Conservation (phyloP, 2,329 filamentous ascomycete species). For the Penicillium vulpinum region DNA sequence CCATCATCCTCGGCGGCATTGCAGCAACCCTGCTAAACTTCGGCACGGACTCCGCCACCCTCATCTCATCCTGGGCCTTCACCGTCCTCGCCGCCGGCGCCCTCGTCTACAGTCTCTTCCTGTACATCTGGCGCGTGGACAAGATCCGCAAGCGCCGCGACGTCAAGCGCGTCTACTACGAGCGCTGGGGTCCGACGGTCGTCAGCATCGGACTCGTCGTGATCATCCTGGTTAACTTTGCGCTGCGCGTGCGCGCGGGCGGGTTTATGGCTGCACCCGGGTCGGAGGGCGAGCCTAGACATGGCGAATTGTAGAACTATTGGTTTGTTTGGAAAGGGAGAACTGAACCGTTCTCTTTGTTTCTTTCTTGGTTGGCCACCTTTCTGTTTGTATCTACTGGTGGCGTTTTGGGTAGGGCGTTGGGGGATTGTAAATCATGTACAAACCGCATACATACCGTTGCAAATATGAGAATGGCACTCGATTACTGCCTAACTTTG, state of each 20-base stretch:
- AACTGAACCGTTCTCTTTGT: background rate
- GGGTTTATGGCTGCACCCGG: slow-evolving; percentile 27
- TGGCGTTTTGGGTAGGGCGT: slow-evolving; percentile 1
- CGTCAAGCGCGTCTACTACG: slow-evolving; percentile 77
- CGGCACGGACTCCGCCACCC: slow-evolving; percentile 60
- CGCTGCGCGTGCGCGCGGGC: slow-evolving; percentile 66
- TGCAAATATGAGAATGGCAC: slow-evolving; percentile 9
- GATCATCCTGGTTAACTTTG: slow-evolving; percentile 79
- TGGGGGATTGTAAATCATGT: slow-evolving; percentile 6
- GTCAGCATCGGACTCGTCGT: slow-evolving; percentile 72
- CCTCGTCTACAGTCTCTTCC: slow-evolving; percentile 76
- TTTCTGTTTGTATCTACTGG: slow-evolving; percentile 4
- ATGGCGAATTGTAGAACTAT: slow-evolving; percentile 18
- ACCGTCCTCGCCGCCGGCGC: slow-evolving; percentile 75
- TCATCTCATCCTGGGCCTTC: slow-evolving; percentile 73
- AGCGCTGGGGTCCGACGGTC: slow-evolving; percentile 77
- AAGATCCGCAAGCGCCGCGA: slow-evolving; percentile 80
- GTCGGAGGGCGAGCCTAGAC: slow-evolving; percentile 3
- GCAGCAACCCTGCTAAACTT: slow-evolving; percentile 84
- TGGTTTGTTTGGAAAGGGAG: background rate
- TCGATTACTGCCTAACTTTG: background rate
- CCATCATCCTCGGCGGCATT: slow-evolving; percentile 87
- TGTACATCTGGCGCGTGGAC: slow-evolving; percentile 85
- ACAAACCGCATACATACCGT: slow-evolving; percentile 6
- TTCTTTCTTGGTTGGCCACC: background rate